Evolutionary conservation across 176 grass and related monocot species (phyloP).

Genomic region (Pontederia paniculata): DNA sequence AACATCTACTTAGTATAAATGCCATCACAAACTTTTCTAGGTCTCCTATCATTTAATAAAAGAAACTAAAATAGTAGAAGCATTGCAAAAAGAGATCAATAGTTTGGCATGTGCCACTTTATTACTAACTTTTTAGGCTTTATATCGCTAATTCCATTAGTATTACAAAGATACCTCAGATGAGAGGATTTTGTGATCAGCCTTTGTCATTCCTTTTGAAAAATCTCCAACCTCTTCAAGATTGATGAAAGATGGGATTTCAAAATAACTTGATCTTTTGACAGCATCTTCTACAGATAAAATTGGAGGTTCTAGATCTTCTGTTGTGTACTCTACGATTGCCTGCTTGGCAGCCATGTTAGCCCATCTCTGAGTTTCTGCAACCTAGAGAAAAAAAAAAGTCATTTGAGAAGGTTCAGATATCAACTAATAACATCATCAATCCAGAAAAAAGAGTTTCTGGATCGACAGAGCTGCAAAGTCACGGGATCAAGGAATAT

Average conservation of each 20-base stretch:
- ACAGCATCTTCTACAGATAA: conserved; percentile 80
- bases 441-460: neutral
- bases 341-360: conserved; percentile 52
- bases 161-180: conserved; percentile 37
- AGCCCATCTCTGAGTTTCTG: conserved; percentile 65
- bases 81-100: no score
- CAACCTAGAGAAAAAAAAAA: conserved; percentile 38
- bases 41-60: no score
- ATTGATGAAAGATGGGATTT: conserved; percentile 36
- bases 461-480: no score
- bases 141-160: neutral
- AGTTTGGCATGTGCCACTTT: neutral
- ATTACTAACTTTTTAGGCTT: neutral
- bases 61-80: no score
- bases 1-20: no score
- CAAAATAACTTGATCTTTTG: conserved; percentile 51
- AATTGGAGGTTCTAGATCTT: conserved; percentile 61
- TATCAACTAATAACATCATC: neutral
- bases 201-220: conserved; percentile 73
- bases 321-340: conserved; percentile 43
- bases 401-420: no score
- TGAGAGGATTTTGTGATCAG: conserved; percentile 60
- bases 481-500: neutral
- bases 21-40: no score
- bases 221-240: conserved; percentile 58